Base-by-base conservation (phyloP, 2,329 filamentous ascomycete genomes). In the Stemphylium vesicarium region DNA sequence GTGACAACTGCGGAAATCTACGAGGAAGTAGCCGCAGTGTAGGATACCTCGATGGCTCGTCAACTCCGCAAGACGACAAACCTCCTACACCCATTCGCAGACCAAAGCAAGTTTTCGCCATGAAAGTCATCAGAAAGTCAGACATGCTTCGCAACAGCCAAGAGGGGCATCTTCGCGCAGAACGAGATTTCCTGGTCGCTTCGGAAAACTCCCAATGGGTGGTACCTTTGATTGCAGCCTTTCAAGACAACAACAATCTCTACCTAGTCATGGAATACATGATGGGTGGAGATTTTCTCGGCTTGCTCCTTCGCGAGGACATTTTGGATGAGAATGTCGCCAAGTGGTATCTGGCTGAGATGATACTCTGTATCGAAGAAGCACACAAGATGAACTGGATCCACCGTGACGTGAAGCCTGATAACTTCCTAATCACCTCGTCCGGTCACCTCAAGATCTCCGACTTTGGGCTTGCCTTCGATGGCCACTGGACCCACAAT, bases 191-290 rank as follows among this genome's bases (percentile, higher is more conserved):
- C 62, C 82, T 99, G 7, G 92, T 96, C 22, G 87, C 89, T 5
- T 93, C 92, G 1, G 90, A 95, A 71, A 90, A 88, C n/a, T 96
- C 92, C 4, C 84, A 84, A 57, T 98, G 93, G 94, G 87, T 96
- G 41, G 91, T 98, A 2, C 91, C 93, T 0, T 80, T 99, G 32
- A 84, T 96, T 45, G 84, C 91, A 44, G 95, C 92, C 69, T 98
- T 98, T 62, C 92, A 98, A 74, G 95, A 98, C 72, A 80, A 84
- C 32, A 83, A 85, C 37, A 91, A 91, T 65, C 81, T 99, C 5
- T 98, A 98, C 68, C 85, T 99, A 5, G 90, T 97, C 47, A 97
- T 98, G 92, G 93, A 98, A 56, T 99, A 96, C 71, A 97, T 97
- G 92, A 89, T 96, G 2, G 95, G 94, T 0, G 94, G 95, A 0